Evolutionary conservation across 768 basidiomycete genomes (phyloP).

Genomic region (Hericium erinaceus): DNA sequence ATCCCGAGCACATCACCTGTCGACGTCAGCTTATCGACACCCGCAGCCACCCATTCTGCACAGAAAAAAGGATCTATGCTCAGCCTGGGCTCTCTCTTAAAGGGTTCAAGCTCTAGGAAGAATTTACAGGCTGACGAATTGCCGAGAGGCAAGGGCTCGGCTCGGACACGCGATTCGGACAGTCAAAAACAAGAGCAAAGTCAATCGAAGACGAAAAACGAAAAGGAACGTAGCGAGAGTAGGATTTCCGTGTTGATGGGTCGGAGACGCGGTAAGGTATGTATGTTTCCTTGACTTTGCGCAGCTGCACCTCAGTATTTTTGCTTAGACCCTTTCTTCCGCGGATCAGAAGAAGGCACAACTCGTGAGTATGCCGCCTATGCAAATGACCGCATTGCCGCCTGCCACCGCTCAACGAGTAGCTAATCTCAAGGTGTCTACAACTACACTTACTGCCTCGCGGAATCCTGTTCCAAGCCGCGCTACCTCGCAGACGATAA

Average conservation of each 20-base stretch:
- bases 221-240: slow-evolving; percentile 82
- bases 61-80: slow-evolving; percentile 80
- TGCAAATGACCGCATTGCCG: slow-evolving; percentile 83
- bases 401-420: slow-evolving; percentile 77
- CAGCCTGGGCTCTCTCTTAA: slow-evolving; percentile 74
- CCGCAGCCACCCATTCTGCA: slow-evolving; percentile 46
- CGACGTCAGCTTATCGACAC: slow-evolving; percentile 42
- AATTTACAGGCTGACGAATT: slow-evolving; percentile 57
- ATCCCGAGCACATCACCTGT: slow-evolving; percentile 41
- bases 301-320: slow-evolving; percentile 3
- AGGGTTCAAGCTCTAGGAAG: slow-evolving; percentile 73
- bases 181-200: slow-evolving; percentile 38
- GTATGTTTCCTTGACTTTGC: slow-evolving; percentile 31
- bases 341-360: slow-evolving; percentile 69
- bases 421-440: slow-evolving; percentile 62
- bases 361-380: slow-evolving; percentile 71
- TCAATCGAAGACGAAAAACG: slow-evolving; percentile 58
- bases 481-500: slow-evolving; percentile 72
- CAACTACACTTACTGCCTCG: slow-evolving; percentile 36
- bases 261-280: slow-evolving; percentile 85
- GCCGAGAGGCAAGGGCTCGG: slow-evolving; percentile 44
- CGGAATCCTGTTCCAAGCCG: slow-evolving; percentile 43
- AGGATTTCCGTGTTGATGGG: slow-evolving; percentile 84
- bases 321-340: slow-evolving; percentile 68
- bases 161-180: slow-evolving; percentile 37